A percentile compares a stretch with the other conserved stretches of the same genome.
Evolutionary conservation across 768 basidiomycete genomes (phyloP).

Genomic region (Boletus reticuloceps): DNA sequence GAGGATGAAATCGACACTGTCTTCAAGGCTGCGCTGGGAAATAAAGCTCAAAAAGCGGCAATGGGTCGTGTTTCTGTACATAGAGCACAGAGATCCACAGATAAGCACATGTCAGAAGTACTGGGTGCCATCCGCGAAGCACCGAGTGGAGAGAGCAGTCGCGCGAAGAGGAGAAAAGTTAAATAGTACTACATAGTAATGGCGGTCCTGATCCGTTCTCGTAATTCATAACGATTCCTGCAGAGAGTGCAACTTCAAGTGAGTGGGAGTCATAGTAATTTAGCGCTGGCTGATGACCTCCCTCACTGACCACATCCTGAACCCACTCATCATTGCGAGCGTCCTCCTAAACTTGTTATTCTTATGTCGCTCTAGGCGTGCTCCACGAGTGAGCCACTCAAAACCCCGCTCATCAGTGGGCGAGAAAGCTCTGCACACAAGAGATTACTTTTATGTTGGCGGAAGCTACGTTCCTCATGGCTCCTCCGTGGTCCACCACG

Average conservation of each 20-base stretch:
- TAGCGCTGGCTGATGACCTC: slow-evolving; percentile 5
- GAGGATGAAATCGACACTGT: slow-evolving; percentile 76
- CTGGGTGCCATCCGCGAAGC: slow-evolving; percentile 59
- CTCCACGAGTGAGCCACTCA: not conserved
- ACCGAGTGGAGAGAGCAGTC: slow-evolving; percentile 44
- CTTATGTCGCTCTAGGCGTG: slow-evolving; percentile 3
- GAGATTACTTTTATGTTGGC: slow-evolving; percentile 50
- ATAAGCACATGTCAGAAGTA: slow-evolving; percentile 46
- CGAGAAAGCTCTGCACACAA: slow-evolving; percentile 40
- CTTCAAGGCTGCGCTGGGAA: slow-evolving; percentile 58
- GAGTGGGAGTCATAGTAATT: too few relatives aligned
- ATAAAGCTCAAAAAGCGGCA: slow-evolving; percentile 56
- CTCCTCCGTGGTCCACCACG: slow-evolving; percentile 38
- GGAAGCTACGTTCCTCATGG: slow-evolving; percentile 37
- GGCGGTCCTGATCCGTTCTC: not conserved
- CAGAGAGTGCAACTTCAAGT: too few relatives aligned
- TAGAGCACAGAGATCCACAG: slow-evolving; percentile 18
- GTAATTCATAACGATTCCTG: too few relatives aligned
- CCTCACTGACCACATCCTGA: slow-evolving; percentile 1
- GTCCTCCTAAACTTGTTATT: slow-evolving; percentile 19
- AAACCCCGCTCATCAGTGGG: not conserved
- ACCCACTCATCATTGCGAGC: slow-evolving; percentile 9
- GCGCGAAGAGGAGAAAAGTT: slow-evolving; percentile 32
- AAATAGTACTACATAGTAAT: not conserved
- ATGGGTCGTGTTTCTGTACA: slow-evolving; percentile 27